Conservation (phyloP, 2,329 filamentous ascomycete species). For the Xylariaceae sp. region DNA sequence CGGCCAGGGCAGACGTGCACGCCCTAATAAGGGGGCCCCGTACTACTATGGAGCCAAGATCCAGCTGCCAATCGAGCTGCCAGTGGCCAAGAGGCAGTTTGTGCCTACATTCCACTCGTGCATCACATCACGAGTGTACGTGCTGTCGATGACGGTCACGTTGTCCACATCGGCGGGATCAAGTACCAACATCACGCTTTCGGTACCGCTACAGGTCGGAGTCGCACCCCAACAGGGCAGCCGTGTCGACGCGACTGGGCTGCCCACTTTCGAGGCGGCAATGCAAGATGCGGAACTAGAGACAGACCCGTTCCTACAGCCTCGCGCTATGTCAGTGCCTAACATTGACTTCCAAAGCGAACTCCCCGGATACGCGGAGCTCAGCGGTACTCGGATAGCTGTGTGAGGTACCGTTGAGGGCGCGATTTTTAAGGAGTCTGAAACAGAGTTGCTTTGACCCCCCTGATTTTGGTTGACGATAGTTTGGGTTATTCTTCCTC, state of each 20-base stretch:
- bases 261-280: slow-evolving; percentile 48
- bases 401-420: too few relatives aligned
- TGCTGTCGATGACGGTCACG: slow-evolving; percentile 43
- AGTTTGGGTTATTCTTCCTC: too few relatives aligned
- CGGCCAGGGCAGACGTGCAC: slow-evolving; percentile 3
- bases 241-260: slow-evolving; percentile 18
- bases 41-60: slow-evolving; percentile 41
- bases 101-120: slow-evolving; percentile 57
- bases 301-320: slow-evolving; percentile 40
- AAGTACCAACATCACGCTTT: slow-evolving; percentile 41
- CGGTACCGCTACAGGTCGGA: slow-evolving; percentile 49
- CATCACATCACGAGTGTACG: slow-evolving; percentile 53
- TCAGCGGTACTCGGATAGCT: background rate
- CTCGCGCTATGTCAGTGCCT: slow-evolving; percentile 37
- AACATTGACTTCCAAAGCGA: slow-evolving; percentile 28
- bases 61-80: slow-evolving; percentile 46
- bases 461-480: too few relatives aligned
- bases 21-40: slow-evolving; percentile 16
- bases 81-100: slow-evolving; percentile 45
- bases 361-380: slow-evolving; percentile 34
- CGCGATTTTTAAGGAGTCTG: too few relatives aligned
- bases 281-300: slow-evolving; percentile 34
- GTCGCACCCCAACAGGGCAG: slow-evolving; percentile 32
- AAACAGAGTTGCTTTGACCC: too few relatives aligned
- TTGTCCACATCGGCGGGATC: slow-evolving; percentile 28